phyloP scores from a whole-genome alignment of 169 alveolate species.

The Plasmodium fragile region DNA sequence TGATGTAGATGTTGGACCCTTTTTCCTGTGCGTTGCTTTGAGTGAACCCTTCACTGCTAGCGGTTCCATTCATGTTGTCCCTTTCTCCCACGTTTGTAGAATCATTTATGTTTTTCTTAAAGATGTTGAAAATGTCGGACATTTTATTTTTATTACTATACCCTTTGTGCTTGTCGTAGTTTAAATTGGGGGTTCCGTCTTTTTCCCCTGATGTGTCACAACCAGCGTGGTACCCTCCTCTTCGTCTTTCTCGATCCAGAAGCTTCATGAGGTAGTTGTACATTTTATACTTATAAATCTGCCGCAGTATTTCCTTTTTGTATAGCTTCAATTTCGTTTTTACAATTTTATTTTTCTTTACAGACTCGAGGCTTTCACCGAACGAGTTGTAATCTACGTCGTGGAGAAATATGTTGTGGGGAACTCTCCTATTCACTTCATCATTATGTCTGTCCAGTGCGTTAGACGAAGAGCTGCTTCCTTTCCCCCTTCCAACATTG shows the following conservation, averaged over 20 bases:
- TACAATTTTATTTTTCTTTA: conserved; percentile 15
- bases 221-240: neutral
- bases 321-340: conserved; percentile 21
- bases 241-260: conserved; percentile 21
- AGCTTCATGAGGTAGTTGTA: conserved; percentile 42
- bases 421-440: neutral
- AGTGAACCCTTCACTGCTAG: neutral
- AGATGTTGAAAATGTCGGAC: conserved; percentile 34
- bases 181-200: neutral
- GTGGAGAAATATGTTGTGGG: neutral
- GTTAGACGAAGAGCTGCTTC: neutral
- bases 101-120: conserved; percentile 47
- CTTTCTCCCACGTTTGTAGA: neutral
- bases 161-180: neutral
- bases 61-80: neutral
- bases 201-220: neutral
- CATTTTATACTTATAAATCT: conserved; percentile 41
- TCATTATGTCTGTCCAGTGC: neutral
- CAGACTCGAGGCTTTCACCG: neutral
- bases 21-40: neutral
- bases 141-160: conserved; percentile 11
- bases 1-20: conserved; percentile 8
- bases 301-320: conserved; percentile 39
- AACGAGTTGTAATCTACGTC: conserved; percentile 7
- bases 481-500: neutral